These are phyloP conservation scores for Fragaria vesca DNA, from an alignment of 306 rosid species.

Conservation along the genomic window DNA sequence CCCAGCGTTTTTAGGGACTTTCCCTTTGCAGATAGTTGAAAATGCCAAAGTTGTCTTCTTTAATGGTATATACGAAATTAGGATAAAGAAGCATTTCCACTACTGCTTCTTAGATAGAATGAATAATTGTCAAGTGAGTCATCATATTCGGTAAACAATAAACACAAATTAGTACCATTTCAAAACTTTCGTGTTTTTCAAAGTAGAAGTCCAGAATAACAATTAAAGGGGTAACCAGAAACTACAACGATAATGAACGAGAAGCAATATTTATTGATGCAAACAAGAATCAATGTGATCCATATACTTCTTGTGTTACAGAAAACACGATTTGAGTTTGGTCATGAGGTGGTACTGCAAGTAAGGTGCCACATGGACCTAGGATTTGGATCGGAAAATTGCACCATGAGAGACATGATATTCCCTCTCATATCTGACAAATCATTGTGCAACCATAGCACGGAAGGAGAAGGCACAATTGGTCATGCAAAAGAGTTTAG, in stretches of 20 bases:
- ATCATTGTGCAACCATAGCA: not conserved
- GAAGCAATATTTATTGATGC: too few relatives aligned
- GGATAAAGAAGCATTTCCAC: slow-evolving; percentile 26
- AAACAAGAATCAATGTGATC: too few relatives aligned
- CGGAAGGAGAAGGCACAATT: not conserved
- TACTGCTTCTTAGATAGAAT: not conserved
- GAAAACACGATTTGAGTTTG: not conserved
- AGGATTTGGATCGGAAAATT: not conserved
- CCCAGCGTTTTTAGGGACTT: slow-evolving; percentile 61
- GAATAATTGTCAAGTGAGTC: not conserved
- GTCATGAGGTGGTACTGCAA: not conserved
- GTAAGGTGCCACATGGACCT: not conserved
- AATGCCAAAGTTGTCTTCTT: slow-evolving; percentile 59
- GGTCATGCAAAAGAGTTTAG: not conserved
- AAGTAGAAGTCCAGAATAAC: too few relatives aligned
- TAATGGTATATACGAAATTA: slow-evolving; percentile 48
- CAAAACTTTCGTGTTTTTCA: too few relatives aligned
- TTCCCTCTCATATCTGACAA: not conserved
- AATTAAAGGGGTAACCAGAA: too few relatives aligned
- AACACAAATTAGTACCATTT: too few relatives aligned
- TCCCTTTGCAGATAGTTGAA: slow-evolving; percentile 25
- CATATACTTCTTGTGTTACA: too few relatives aligned
- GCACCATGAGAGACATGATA: not conserved
- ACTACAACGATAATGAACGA: too few relatives aligned
- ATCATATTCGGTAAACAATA: not conserved